These are phyloP conservation scores for Nemania sp. DNA, from an alignment of 2,329 filamentous ascomycete genomes.

Conservation along the genomic window DNA sequence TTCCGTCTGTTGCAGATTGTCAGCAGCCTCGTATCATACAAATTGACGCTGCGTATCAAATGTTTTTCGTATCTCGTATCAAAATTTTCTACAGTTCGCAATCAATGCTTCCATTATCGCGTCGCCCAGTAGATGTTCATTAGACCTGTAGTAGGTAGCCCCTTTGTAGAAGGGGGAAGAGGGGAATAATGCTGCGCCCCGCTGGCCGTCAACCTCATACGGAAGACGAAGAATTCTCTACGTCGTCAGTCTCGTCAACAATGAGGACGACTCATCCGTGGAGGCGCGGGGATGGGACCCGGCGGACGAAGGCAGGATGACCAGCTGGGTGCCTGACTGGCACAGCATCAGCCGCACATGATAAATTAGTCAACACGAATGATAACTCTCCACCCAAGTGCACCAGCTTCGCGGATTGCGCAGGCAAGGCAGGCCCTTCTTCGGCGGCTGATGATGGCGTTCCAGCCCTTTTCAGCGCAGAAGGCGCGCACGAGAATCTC, in stretches of 20 bases:
- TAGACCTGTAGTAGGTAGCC: background rate
- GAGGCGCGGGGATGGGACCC: slow-evolving; percentile 10
- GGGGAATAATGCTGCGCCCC: background rate
- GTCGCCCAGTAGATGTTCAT: background rate
- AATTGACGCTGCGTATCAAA: background rate
- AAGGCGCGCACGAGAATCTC: slow-evolving; percentile 74
- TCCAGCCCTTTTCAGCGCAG: slow-evolving; percentile 75
- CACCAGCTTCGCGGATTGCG: slow-evolving; percentile 74
- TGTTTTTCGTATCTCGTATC: slow-evolving; percentile 5
- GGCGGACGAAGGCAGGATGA: slow-evolving; percentile 12
- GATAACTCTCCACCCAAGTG: slow-evolving; percentile 71
- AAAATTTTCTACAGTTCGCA: slow-evolving; percentile 9
- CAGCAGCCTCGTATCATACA: background rate
- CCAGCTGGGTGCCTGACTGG: slow-evolving; percentile 18
- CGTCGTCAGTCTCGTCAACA: slow-evolving; percentile 11
- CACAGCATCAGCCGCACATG: slow-evolving; percentile 16
- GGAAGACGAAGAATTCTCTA: slow-evolving; percentile 15
- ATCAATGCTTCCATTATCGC: slow-evolving; percentile 1
- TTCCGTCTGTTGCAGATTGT: background rate
- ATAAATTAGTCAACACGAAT: slow-evolving; percentile 56
- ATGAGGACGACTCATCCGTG: slow-evolving; percentile 3
- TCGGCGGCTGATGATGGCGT: slow-evolving; percentile 70
- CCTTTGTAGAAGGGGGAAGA: background rate
- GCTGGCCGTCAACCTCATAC: slow-evolving; percentile 7
- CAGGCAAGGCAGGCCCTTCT: slow-evolving; percentile 73